A percentile compares a stretch with the other conserved stretches of the same genome.
These are phyloP conservation scores for Skeletonema costatum DNA, from an alignment of 108 stramenopile genomes.

Conservation along the genomic window DNA sequence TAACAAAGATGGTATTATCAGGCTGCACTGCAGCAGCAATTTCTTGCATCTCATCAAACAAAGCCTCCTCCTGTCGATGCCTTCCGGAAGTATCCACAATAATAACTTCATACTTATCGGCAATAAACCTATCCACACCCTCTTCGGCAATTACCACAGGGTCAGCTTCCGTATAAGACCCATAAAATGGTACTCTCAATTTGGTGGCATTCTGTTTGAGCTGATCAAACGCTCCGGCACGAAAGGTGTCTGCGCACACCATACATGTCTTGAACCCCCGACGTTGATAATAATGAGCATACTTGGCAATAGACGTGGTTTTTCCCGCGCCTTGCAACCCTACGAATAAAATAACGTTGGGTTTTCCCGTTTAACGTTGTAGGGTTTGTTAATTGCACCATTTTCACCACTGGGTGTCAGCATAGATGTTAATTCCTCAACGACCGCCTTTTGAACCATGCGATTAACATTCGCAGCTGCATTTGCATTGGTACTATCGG, in stretches of 20 bases:
- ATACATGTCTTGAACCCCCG: slow-evolving; percentile 89
- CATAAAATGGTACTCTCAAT: slow-evolving; percentile 94
- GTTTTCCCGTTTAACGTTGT: slow-evolving; percentile 81
- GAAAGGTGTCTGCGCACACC: slow-evolving; percentile 99
- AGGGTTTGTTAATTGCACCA: slow-evolving; percentile 46
- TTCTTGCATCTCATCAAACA: slow-evolving; percentile 99
- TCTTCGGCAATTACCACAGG: slow-evolving; percentile 96
- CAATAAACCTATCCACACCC: slow-evolving; percentile 91
- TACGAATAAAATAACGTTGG: slow-evolving; percentile 97
- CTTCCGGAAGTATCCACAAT: slow-evolving; percentile 97
- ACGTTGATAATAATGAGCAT: slow-evolving; percentile 93
- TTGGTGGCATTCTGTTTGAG: slow-evolving; percentile 99
- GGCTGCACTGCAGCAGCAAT: slow-evolving; percentile 89
- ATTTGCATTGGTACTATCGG: slow-evolving; percentile 25
- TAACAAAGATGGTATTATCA: slow-evolving; percentile 94
- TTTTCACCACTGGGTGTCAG: slow-evolving; percentile 54
- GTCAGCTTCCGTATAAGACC: slow-evolving; percentile 95
- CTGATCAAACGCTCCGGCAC: slow-evolving; percentile 98
- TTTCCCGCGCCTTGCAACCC: slow-evolving; percentile 98
- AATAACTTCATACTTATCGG: slow-evolving; percentile 95
- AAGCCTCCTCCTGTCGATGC: slow-evolving; percentile 93
- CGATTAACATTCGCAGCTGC: slow-evolving; percentile 41
- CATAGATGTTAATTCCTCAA: slow-evolving; percentile 88
- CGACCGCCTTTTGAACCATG: slow-evolving; percentile 90
- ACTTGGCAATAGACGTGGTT: slow-evolving; percentile 98